Percentiles rank a stretch among this genome's conserved stretches.
These are phyloP conservation scores for Kwoniella shivajii DNA, from an alignment of 1,284 basidiomycete species.

Conservation along the genomic window DNA sequence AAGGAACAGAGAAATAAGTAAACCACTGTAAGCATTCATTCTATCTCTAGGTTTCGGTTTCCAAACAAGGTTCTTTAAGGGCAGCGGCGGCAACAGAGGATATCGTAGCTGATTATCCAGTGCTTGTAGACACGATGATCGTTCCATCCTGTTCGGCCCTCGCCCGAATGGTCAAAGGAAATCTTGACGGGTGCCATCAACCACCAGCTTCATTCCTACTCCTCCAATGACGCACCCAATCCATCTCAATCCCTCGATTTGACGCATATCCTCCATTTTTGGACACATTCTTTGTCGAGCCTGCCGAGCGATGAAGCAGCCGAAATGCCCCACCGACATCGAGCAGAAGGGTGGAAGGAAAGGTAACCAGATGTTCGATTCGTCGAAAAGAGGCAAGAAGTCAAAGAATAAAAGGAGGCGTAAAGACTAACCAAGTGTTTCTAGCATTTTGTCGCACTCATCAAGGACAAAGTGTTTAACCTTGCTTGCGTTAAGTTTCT, in stretches of 20 bases:
- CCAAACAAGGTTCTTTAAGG: neutral
- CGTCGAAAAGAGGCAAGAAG: slow-evolving; percentile 32
- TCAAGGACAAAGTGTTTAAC: slow-evolving; percentile 99
- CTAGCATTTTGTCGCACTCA: slow-evolving; percentile 99
- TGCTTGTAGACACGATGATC: neutral
- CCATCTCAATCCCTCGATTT: no score
- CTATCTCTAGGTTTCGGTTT: slow-evolving; percentile 3
- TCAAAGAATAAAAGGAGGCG: slow-evolving; percentile 14
- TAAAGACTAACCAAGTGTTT: slow-evolving; percentile 98
- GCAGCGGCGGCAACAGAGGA: neutral
- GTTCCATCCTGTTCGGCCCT: neutral
- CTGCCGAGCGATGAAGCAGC: slow-evolving; percentile 30
- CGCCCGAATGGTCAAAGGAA: slow-evolving; percentile 12
- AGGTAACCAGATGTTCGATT: neutral
- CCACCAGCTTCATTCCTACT: neutral
- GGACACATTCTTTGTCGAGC: neutral
- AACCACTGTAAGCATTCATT: slow-evolving; percentile 25
- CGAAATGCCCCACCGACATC: slow-evolving; percentile 33
- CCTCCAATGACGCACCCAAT: no score
- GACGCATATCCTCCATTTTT: neutral
- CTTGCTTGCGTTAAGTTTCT: slow-evolving; percentile 85
- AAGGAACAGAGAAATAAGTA: slow-evolving; percentile 6
- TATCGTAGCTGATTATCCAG: neutral
- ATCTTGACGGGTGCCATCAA: neutral
- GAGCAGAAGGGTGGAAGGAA: slow-evolving; percentile 3